Percentiles rank a stretch among this genome's conserved stretches.
Conservation (phyloP, 2,329 filamentous ascomycete species). For the Cercospora sojina region DNA sequence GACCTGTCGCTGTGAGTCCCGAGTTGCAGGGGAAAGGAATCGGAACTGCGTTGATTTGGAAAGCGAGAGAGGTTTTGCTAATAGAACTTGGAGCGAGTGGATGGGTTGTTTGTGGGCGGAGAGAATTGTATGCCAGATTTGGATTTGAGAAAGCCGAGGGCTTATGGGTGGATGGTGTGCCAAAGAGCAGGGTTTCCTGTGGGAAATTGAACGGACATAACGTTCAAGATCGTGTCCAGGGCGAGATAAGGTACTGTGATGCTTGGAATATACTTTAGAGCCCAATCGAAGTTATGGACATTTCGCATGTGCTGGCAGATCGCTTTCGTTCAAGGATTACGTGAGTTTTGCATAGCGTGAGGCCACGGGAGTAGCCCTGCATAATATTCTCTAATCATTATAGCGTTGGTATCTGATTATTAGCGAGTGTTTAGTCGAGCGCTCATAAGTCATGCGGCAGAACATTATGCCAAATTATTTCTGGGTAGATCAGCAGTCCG, state of each 20-base stretch:
- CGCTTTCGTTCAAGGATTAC: not conserved
- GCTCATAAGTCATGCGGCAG: not conserved
- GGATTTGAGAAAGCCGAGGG: not conserved
- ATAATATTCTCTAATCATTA: not conserved
- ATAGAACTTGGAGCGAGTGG: not conserved
- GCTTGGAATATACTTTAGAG: not conserved
- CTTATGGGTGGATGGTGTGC: not conserved
- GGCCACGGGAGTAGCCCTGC: not conserved
- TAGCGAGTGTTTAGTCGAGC: not conserved
- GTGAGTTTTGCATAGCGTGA: not conserved
- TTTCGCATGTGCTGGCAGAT: not conserved
- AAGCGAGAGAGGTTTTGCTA: not conserved
- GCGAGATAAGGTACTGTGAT: not conserved
- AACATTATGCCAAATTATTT: not conserved
- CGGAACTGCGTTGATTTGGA: not conserved
- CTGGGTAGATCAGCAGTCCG: not conserved
- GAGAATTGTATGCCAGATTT: not conserved
- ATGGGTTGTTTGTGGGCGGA: not conserved
- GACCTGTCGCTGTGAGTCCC: slow-evolving; percentile 4
- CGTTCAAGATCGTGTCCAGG: not conserved
- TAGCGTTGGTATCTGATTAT: not conserved
- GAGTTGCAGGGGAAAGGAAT: not conserved
- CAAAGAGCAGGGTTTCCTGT: not conserved
- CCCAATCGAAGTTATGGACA: not conserved
- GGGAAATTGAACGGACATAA: not conserved